phyloP scores from a whole-genome alignment of 495 filamentous ascomycete genomes.

The Trichoderma virens region DNA sequence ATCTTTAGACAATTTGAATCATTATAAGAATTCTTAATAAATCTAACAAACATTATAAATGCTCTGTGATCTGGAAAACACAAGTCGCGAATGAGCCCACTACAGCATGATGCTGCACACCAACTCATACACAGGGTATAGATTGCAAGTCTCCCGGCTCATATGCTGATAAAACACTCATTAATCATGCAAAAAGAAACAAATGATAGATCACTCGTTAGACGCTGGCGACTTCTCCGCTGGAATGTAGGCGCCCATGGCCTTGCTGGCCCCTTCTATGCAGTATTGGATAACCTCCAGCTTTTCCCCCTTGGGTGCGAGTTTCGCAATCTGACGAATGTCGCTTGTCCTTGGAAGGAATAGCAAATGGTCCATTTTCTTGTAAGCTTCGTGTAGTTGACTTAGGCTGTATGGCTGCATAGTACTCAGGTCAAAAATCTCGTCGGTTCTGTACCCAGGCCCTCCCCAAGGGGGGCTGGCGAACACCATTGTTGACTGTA shows the following conservation, averaged over 20 bases:
- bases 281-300: conserved; percentile 84
- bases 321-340: conserved; percentile 67
- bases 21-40: too few species aligned
- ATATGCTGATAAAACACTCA: not conserved
- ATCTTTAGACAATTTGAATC: too few species aligned
- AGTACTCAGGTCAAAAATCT: conserved; percentile 73
- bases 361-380: conserved; percentile 49
- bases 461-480: conserved; percentile 95
- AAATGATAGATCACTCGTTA: not conserved
- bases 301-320: conserved; percentile 36
- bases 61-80: too few species aligned
- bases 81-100: too few species aligned
- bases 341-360: conserved; percentile 88
- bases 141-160: not conserved
- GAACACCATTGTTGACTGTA: conserved; percentile 56
- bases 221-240: conserved; percentile 6
- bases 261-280: conserved; percentile 83
- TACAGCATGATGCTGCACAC: too few species aligned
- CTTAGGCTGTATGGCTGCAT: conserved; percentile 82
- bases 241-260: conserved; percentile 46
- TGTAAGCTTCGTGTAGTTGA: conserved; percentile 53
- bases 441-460: conserved; percentile 65
- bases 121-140: not conserved
- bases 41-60: too few species aligned
- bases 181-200: not conserved